Evolutionary conservation across 371 early-diverging fungal genomes (phyloP), one percentile per base, ranked within the genome.

Genomic region (Dinochytrium kinnereticum): DNA sequence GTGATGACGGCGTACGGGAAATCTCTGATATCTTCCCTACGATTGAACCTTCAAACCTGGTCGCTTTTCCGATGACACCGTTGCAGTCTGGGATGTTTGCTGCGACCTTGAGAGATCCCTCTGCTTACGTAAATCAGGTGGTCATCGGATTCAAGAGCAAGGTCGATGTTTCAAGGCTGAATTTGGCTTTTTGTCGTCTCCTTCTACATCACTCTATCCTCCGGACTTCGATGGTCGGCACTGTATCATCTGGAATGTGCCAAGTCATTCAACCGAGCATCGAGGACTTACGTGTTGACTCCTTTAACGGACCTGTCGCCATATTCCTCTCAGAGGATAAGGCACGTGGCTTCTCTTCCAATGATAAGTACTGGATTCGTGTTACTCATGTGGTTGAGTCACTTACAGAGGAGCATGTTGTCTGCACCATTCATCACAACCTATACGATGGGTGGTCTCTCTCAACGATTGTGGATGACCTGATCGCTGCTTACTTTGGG

Each of bases 401-500:
- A 44, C 19, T 19, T 13, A 13, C 19, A 44, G 44, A 13, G 44
- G 44, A 44, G 44, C 57, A 72, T 31, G 64, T 78, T 19, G 61
- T 81, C n/a, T 24, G 75, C 31, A 76, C 80, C 21, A 75, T 76
- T 10, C 80, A 82, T 61, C 82, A 82, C 65, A 78, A 76, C 1
- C 30, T 80, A 1, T 76, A 71, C 55, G 82, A 82, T 68, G 82
- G 82, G 3, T 78, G 76, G 76, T 74, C 70, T 13, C 15, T 80
- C 13, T 64, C 68, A 0, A 31, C 76, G 24, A 59, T 78, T 17
- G 26, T 57, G 26, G 31, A 57, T 30, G 57, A 57, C 10, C 31
- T n/a, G 57, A 57, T n/a, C 26, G 26, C 31, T 10, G 57, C 57
- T 10, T 57, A 30, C 57, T 57, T 26, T 7, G 57, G 57, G 26